Conservation (phyloP, 2,329 filamentous ascomycete species). For the Madurella mycetomatis region DNA sequence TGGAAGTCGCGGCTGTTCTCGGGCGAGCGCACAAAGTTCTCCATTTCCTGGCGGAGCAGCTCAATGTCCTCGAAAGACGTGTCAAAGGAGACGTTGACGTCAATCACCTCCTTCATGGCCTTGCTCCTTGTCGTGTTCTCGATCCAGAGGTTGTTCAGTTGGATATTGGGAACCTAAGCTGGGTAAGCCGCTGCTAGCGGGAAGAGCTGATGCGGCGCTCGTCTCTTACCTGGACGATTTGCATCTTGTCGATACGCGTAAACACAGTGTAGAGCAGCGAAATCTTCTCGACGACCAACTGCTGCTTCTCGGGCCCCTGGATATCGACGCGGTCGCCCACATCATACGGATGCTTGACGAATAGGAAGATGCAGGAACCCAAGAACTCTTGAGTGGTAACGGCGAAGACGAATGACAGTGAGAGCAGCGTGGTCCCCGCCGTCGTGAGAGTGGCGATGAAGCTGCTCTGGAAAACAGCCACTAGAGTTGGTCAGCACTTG, state of each 20-base stretch:
- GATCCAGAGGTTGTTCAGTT: conserved; percentile 88
- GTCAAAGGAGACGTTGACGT: conserved; percentile 76
- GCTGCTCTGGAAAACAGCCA: conserved; percentile 82
- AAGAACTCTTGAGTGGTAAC: conserved; percentile 90
- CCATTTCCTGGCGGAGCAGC: conserved; percentile 76
- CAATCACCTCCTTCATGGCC: conserved; percentile 82
- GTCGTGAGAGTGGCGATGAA: conserved; percentile 84
- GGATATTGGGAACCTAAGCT: conserved; percentile 75
- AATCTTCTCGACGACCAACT: conserved; percentile 85
- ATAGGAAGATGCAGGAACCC: conserved; percentile 97
- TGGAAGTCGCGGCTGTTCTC: conserved; percentile 92
- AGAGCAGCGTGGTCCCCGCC: conserved; percentile 85
- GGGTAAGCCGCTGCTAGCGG: conserved; percentile 30
- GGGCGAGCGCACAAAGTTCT: conserved; percentile 73
- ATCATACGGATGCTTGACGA: conserved; percentile 97
- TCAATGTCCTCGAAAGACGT: conserved; percentile 89
- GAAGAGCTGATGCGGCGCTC: background rate
- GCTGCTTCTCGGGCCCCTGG: conserved; percentile 48
- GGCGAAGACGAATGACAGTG: conserved; percentile 94
- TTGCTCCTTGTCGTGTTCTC: conserved; percentile 90
- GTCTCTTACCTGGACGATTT: conserved; percentile 55
- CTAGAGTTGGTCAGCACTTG: conserved; percentile 33
- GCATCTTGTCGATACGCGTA: conserved; percentile 74
- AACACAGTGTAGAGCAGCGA: conserved; percentile 92
- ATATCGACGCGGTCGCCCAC: conserved; percentile 93